phyloP scores from a whole-genome alignment of 176 grass and related monocot species.

The Tillandsia leiboldiana region DNA sequence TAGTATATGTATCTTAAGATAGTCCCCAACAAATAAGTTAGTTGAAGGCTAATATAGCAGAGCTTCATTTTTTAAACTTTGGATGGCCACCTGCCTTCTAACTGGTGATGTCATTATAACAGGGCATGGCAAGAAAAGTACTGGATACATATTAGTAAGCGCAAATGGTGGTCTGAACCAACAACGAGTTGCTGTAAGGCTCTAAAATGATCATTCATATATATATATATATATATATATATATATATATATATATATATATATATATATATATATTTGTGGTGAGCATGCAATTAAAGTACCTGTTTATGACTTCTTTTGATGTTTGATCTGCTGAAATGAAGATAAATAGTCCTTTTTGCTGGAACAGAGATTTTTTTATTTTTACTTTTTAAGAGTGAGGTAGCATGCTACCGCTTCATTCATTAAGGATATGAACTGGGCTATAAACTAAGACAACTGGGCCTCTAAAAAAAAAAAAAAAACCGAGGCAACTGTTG shows the following conservation, averaged over 20 bases:
- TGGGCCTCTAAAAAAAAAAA: too few species aligned
- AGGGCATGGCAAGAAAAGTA: slow-evolving; percentile 42
- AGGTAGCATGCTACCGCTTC: too few species aligned
- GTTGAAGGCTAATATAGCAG: not conserved
- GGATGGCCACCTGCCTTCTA: not conserved
- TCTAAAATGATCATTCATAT: not conserved
- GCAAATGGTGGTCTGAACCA: slow-evolving; percentile 91
- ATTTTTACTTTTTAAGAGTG: too few species aligned
- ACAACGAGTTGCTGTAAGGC: slow-evolving; percentile 80
- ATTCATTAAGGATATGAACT: too few species aligned
- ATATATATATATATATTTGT: not conserved
- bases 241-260: not conserved
- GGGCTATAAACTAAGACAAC: too few species aligned
- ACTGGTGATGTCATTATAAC: slow-evolving; percentile 2
- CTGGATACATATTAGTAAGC: slow-evolving; percentile 69
- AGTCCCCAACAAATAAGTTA: not conserved
- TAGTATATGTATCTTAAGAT: too few species aligned
- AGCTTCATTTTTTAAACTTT: not conserved
- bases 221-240: not conserved
- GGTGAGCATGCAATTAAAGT: not conserved
- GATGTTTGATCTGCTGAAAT: not conserved
- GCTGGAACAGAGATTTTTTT: not conserved
- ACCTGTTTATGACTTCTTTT: not conserved
- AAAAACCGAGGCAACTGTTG: not conserved
- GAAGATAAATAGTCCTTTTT: not conserved